Evolutionary conservation across 257 asterid genomes (phyloP).

Genomic region (Jaltomata sinuosa): DNA sequence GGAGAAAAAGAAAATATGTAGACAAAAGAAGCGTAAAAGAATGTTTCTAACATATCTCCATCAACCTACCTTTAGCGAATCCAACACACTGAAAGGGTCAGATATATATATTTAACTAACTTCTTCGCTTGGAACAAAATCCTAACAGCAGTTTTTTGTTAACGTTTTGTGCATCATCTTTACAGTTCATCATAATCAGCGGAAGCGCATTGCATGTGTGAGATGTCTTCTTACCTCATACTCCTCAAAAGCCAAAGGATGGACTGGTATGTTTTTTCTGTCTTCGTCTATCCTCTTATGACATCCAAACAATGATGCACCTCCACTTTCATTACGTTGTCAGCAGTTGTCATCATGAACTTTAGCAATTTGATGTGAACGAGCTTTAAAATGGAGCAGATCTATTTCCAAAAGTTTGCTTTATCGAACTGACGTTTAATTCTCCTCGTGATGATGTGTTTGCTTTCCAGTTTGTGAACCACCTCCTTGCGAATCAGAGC

Average conservation of each 20-base stretch:
- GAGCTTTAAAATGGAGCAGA: background rate
- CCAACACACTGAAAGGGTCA: background rate
- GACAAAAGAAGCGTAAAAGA: background rate
- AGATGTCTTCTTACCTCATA: background rate
- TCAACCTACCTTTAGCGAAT: background rate
- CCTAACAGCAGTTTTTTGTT: background rate
- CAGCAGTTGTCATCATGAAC: background rate
- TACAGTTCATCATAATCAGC: background rate
- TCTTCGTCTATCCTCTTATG: background rate
- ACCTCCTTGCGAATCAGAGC: slow-evolving; percentile 9
- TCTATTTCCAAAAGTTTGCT: background rate
- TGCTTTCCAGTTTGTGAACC: background rate
- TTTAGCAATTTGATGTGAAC: background rate
- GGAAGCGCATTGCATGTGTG: background rate
- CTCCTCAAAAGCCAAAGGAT: background rate
- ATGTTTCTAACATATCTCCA: background rate
- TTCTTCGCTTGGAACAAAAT: background rate
- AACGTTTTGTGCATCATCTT: background rate
- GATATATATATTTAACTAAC: background rate
- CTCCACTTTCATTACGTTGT: background rate
- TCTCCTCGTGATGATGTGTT: slow-evolving; percentile 8
- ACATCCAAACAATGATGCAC: background rate
- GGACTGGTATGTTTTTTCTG: background rate
- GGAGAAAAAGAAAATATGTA: background rate
- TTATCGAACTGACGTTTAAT: background rate